Conservation (phyloP, 148 eudicot species). For the Cornus kousa region DNA sequence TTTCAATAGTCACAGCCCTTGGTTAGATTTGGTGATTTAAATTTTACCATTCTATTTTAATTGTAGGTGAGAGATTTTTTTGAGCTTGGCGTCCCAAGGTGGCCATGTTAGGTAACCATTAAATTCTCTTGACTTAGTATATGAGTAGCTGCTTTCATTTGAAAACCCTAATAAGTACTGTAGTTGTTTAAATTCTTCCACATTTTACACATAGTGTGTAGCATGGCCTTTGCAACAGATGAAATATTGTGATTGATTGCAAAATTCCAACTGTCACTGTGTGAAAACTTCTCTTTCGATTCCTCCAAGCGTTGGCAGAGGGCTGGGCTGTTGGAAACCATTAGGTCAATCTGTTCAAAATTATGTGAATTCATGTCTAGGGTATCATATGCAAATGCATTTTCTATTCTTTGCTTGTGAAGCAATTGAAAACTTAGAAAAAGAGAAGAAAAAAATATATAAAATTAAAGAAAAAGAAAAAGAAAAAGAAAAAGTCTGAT, state of each 20-base stretch:
- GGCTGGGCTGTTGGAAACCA: conserved; percentile 4
- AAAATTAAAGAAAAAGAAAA: conserved; percentile 8
- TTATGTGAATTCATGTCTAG: too few species aligned
- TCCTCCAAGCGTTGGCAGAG: neutral
- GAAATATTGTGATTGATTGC: conserved; percentile 11
- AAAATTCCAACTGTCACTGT: conserved; percentile 1
- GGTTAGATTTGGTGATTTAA: conserved; percentile 13
- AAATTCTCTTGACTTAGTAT: conserved; percentile 7
- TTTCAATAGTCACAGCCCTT: neutral
- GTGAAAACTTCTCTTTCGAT: neutral
- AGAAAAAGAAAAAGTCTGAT: conserved; percentile 15
- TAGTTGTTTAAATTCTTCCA: conserved; percentile 1
- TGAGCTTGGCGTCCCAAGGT: conserved; percentile 23
- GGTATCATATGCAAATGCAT: neutral
- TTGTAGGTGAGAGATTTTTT: conserved; percentile 13
- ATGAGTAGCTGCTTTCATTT: neutral
- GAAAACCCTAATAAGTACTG: neutral
- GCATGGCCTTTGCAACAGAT: neutral
- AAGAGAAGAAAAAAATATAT: neutral
- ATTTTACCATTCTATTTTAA: conserved; percentile 1
- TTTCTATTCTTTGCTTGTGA: conserved; percentile 30
- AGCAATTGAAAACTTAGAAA: conserved; percentile 20
- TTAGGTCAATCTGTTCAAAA: conserved; percentile 2
- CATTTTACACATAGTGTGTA: neutral
- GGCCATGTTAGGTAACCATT: conserved; percentile 30